Evolutionary conservation across 2,329 filamentous ascomycete species (phyloP).

Genomic region (Pseudogymnoascus sp.): DNA sequence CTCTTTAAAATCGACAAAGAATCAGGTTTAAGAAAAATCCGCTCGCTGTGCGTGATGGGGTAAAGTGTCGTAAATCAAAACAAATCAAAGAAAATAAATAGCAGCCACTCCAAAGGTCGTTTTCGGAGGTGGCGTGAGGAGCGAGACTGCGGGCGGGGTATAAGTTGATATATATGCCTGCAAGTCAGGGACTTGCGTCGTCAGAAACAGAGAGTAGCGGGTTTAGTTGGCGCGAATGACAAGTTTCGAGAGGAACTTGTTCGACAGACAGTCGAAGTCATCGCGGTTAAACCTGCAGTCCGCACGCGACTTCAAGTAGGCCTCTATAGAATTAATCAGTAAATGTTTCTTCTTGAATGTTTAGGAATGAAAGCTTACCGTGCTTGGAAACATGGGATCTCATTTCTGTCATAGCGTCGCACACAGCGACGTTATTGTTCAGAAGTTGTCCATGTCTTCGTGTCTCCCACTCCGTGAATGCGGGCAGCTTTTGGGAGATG

Average conservation of each 20-base stretch:
- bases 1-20: conserved; percentile 7
- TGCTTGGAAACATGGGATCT: conserved; percentile 87
- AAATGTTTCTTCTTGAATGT: conserved; percentile 16
- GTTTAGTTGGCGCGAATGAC: conserved; percentile 84
- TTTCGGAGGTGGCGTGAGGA: conserved; percentile 18
- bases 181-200: conserved; percentile 9
- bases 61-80: conserved; percentile 22
- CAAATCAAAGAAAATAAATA: conserved; percentile 13
- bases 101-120: conserved; percentile 20
- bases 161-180: conserved; percentile 6
- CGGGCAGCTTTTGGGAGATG: conserved; percentile 91
- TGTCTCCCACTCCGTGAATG: conserved; percentile 91
- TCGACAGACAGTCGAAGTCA: conserved; percentile 91
- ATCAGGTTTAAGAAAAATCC: background rate
- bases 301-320: conserved; percentile 73
- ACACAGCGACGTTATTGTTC: conserved; percentile 84
- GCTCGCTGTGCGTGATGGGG: conserved; percentile 32
- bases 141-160: conserved; percentile 17
- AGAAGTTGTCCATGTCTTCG: conserved; percentile 83
- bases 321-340: conserved; percentile 56
- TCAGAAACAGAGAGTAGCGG: background rate
- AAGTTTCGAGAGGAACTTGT: conserved; percentile 94
- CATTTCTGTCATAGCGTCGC: conserved; percentile 94
- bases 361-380: conserved; percentile 50
- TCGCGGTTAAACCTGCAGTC: conserved; percentile 79